Conservation (phyloP, 139 green algal species). For the Diplosphaera chodatii region DNA sequence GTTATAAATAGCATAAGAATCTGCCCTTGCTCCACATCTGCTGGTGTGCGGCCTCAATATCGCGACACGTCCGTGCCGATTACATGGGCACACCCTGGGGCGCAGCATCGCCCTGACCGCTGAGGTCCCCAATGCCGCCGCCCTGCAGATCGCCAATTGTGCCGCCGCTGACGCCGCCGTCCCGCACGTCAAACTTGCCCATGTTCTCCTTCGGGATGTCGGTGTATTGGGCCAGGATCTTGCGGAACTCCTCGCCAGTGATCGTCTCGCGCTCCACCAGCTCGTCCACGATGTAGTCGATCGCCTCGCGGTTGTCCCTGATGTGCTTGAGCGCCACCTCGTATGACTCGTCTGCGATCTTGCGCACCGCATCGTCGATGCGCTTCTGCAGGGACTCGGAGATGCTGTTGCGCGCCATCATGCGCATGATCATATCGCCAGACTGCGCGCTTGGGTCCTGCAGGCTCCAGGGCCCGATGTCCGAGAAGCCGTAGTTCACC, state of each 20-base stretch:
- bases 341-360: constrained; percentile 76
- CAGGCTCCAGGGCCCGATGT: constrained; percentile 94
- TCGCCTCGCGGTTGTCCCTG: constrained; percentile 83
- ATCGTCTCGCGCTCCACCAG: constrained; percentile 97
- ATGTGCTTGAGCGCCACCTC: constrained; percentile 71
- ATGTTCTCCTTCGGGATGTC: constrained; percentile 85
- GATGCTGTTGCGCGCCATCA: constrained; percentile 97
- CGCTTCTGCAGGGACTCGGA: constrained; percentile 88
- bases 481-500: constrained; percentile 96
- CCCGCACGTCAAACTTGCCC: constrained; percentile 5
- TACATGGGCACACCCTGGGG: background rate
- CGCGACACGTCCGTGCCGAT: too few relatives aligned
- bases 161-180: background rate
- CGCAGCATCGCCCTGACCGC: background rate
- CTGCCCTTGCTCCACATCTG: too few relatives aligned
- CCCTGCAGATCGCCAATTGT: background rate
- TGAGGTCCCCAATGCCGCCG: background rate
- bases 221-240: constrained; percentile 60
- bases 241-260: constrained; percentile 85
- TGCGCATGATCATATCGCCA: constrained; percentile 97
- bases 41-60: too few relatives aligned
- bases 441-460: constrained; percentile 75
- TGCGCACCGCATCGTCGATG: constrained; percentile 71
- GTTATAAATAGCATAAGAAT: too few relatives aligned
- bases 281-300: constrained; percentile 89